Percentiles rank a stretch among this genome's conserved stretches.
phyloP scores from a whole-genome alignment of 2,329 filamentous ascomycete species.

The Albifimbria verrucaria region DNA sequence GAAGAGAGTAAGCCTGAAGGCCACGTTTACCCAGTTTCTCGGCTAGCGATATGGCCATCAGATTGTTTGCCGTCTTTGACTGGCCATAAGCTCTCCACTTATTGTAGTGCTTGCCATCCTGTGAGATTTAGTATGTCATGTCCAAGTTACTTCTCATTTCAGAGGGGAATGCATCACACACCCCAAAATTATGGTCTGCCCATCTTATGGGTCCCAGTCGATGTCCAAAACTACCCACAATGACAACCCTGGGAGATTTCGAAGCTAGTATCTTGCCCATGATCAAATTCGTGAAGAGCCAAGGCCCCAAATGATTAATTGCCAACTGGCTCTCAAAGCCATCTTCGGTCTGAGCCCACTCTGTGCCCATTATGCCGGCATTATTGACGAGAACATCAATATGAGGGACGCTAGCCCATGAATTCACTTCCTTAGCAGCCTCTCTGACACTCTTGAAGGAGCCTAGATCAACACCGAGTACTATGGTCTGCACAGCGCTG shows the following conservation, averaged over 20 bases:
- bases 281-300: constrained; percentile 4
- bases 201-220: not conserved
- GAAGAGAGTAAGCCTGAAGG: constrained; percentile 4
- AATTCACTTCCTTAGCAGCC: constrained; percentile 30
- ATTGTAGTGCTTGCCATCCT: constrained; percentile 11
- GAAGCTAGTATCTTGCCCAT: not conserved
- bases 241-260: not conserved
- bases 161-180: not conserved
- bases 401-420: constrained; percentile 16
- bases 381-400: constrained; percentile 41
- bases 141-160: too few species aligned
- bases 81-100: constrained; percentile 15
- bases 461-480: constrained; percentile 31
- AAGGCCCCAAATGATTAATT: constrained; percentile 2
- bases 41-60: constrained; percentile 11
- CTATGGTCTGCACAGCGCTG: not conserved
- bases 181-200: not conserved
- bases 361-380: constrained; percentile 37
- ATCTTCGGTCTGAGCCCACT: constrained; percentile 29
- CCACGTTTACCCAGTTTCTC: constrained; percentile 10
- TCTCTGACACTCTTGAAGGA: constrained; percentile 31
- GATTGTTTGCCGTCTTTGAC: constrained; percentile 16
- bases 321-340: constrained; percentile 29
- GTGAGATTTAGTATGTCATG: not conserved
- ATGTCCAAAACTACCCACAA: not conserved